Base-by-base conservation (phyloP, 768 basidiomycete species). In the Mycena rebaudengoi region DNA sequence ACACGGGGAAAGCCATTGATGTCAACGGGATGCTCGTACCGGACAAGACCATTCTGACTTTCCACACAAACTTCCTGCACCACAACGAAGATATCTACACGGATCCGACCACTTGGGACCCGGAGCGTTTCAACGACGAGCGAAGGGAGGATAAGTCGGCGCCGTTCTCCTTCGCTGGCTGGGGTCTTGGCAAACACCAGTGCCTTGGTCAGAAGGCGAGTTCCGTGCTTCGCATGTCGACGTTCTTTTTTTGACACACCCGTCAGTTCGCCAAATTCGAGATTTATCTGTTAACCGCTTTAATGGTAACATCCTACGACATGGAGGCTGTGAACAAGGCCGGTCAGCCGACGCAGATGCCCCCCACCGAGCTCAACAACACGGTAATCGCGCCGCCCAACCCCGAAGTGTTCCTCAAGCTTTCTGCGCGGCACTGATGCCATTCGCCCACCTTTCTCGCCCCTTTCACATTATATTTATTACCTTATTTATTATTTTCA, bases 241-340 rank as follows among this genome's bases (percentile, higher is more conserved):
- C n/a, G 30, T 30, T 23, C 28, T 13, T 29, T 26, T 2, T 55
- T 32, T 29, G 33, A 12, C 20, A 12, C 10, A 30, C 7, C 5
- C 21, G 4, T 25, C n/a, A 59, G 57, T 50, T 59, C 46, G 57
- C 57, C 14, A 59, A 39, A 23, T 59, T 59, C 37, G 46, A 59
- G 48, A 59, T 59, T 20, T 59, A 39, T 48, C 25, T 59, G 28
- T n/a, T 59, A 2, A 59, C 57, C 4, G 48, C 57, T 2, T 21
- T 59, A n/a, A 49, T 59, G 25, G 46, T 59, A 12, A 13, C 57
- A 7, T 37, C 35, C 3, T 59, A 59, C 37, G 57, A 59, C n/a
- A 50, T 59, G n/a, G n/a, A 39, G 23, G 18, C 26, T n/a, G 46
- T 50, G 20, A 20, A 59, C 37, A 50, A 40, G 35, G 25, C 29